Percentiles rank a stretch among this genome's conserved stretches.
These are phyloP conservation scores for Apiospora marii DNA, from an alignment of 2,329 filamentous ascomycete genomes.

Conservation along the genomic window DNA sequence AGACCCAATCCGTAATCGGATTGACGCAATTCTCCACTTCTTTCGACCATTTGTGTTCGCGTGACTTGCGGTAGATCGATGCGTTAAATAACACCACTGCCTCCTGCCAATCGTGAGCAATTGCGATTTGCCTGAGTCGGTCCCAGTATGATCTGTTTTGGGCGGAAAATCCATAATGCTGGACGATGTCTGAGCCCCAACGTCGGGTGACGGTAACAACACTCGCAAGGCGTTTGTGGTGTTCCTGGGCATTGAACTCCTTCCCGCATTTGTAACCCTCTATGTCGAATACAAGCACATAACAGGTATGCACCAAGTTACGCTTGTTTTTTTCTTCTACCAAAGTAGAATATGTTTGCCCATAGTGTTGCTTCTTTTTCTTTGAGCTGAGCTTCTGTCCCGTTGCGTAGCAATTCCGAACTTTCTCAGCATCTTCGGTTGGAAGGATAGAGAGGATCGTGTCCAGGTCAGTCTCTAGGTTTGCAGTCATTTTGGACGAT, in stretches of 20 bases:
- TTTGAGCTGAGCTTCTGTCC: background rate
- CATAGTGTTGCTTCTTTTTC: background rate
- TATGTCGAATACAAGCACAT: background rate
- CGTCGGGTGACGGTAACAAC: background rate
- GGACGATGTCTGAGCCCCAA: background rate
- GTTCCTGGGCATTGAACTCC: background rate
- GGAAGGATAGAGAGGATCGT: background rate
- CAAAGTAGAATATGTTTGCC: background rate
- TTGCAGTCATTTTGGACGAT: background rate
- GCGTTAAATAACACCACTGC: background rate
- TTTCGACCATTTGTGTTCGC: background rate
- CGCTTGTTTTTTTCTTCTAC: background rate
- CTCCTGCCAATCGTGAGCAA: background rate
- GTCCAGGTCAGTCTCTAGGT: background rate
- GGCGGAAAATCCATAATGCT: background rate
- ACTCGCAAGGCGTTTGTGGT: background rate
- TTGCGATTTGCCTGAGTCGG: background rate
- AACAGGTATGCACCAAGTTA: background rate
- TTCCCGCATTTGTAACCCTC: background rate
- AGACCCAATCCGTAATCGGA: background rate
- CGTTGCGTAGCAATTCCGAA: background rate
- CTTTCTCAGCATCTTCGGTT: background rate
- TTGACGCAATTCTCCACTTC: background rate
- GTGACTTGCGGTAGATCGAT: background rate
- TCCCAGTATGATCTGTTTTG: background rate